Evolutionary conservation across 2,329 filamentous ascomycete genomes (phyloP), one percentile per base, ranked within the genome.

Genomic region (Penicillium corylophilum): DNA sequence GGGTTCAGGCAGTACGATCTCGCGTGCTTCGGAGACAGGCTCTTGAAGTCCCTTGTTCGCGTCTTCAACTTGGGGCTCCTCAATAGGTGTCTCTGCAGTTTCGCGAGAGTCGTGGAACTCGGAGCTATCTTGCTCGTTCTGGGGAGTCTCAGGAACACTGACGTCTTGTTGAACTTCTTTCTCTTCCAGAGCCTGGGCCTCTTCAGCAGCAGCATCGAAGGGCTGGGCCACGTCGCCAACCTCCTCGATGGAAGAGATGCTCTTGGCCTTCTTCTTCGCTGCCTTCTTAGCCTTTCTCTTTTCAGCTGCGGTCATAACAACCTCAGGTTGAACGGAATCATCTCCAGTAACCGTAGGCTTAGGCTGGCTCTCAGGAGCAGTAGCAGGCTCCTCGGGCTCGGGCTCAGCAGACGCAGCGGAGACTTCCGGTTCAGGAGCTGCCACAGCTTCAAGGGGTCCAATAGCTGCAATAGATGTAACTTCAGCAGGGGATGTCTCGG

Each of bases 241-340:
- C 10, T 41, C 41, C 13, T 55, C 50, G 8, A 50, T 40, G 22
- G 44, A 24, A 44, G 51, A 50, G 20, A 35, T 23, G 15, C 31
- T 55, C 42, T 59, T 59, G 7, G 46, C 41, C 44, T 60, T 60
- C 43, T 50, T 56, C 36, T 55, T 60, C 45, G 48, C 50, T 40
- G 57, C 57, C 38, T 57, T 57, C 48, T 52, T 57, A 35, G 53
- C 39, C 50, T 53, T 5, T 49, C 44, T 40, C 58, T 61, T 46
- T 56, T 60, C 45, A 20, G 46, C 45, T 33, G 46, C 29, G 9
- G 55, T 47, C 9, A 57, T 46, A 0, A 16, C n/a, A 8, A 50
- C 46, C 16, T 59, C 48, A 20, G 23, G 26, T 3, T 53, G 54
- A 16, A 13, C 29, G 15, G 49, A 24, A 1, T 15, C 31, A 18